Conservation (phyloP, 768 basidiomycete genomes). For the Pulveroboletus ravenelii region DNA sequence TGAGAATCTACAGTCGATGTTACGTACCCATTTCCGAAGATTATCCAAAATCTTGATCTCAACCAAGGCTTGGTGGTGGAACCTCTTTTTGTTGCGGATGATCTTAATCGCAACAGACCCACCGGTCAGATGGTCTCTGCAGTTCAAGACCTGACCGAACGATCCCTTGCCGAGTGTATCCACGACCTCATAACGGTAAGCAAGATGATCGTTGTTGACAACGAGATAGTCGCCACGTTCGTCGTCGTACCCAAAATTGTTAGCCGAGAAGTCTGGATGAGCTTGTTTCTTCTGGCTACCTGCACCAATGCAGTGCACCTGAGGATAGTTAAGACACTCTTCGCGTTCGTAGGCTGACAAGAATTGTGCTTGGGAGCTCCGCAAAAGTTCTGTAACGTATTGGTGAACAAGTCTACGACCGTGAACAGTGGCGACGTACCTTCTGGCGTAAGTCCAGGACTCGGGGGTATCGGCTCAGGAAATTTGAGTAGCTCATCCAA, state of each 20-base stretch:
- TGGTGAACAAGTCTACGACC: constrained; percentile 5
- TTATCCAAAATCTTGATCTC: constrained; percentile 98
- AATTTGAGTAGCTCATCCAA: constrained; percentile 86
- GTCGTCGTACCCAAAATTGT: constrained; percentile 96
- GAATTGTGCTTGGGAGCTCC: constrained; percentile 59
- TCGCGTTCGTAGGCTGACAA: constrained; percentile 87
- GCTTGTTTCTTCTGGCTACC: constrained; percentile 82
- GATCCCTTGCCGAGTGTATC: constrained; percentile 96
- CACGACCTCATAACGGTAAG: constrained; percentile 93
- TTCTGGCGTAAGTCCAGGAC: constrained; percentile 57
- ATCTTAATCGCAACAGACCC: constrained; percentile 99
- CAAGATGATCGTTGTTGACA: constrained; percentile 86
- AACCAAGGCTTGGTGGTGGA: constrained; percentile 97
- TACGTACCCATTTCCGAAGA: constrained; percentile 92
- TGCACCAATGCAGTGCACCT: constrained; percentile 78
- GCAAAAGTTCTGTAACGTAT: constrained; percentile 51
- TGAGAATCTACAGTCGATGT: background rate
- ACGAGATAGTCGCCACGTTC: constrained; percentile 96
- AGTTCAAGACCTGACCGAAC: constrained; percentile 94
- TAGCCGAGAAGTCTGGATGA: constrained; percentile 61
- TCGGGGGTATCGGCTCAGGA: constrained; percentile 83
- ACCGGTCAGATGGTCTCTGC: constrained; percentile 92
- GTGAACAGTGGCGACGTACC: constrained; percentile 43
- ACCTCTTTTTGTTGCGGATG: constrained; percentile 97
- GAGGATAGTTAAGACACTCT: constrained; percentile 84